Evolutionary conservation across 768 basidiomycete species (phyloP), one percentile per base, ranked within the genome.

Genomic region (Rhizopogon vesiculosus): DNA sequence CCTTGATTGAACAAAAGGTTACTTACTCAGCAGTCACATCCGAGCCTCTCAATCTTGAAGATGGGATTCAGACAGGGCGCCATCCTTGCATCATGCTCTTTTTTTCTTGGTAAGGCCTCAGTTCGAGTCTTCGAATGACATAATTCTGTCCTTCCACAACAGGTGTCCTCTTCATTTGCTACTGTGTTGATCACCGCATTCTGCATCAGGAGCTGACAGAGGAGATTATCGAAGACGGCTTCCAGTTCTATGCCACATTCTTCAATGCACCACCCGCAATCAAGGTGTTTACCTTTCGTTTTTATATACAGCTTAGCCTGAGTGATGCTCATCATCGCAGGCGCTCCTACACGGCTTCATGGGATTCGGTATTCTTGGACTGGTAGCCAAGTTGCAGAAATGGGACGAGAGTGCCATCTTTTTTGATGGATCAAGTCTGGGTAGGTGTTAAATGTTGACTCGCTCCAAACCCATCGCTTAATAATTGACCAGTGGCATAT

Each of bases 391-490:
- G 70, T 76, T 97, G 56, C 78, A 89, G 69, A 81, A 77, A 58
- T 97, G 93, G 92, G 85, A 87, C 65, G 94, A 97, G 64, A 92
- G 89, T 61, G 95, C 95, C 7, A 80, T 95, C 74, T 94, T 91
- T 76, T 98, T 98, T 69, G 95, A 98, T 69, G 95, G 95, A 19
- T 86, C 87, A 22, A 86, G 84, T 61, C 71, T 96, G 56, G 91
- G 94, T 94, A 61, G 62, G 83, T 13, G 33, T 15, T 15, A n/a
- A 42, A 54, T 39, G 5, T 76, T 31, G 3, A 15, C n/a, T 19
- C 5, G 9, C 38, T 56, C 22, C 15, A 39, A 9, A 42, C 33
- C 18, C 22, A 5, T 35, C 52, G 31, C 61, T 69, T 42, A 68
- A 62, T 46, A 12, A 40, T 52, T 45, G 29, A 42, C 13, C 68